These are phyloP conservation scores for Lablab purpureus DNA, from an alignment of 306 rosid species.

Conservation along the genomic window DNA sequence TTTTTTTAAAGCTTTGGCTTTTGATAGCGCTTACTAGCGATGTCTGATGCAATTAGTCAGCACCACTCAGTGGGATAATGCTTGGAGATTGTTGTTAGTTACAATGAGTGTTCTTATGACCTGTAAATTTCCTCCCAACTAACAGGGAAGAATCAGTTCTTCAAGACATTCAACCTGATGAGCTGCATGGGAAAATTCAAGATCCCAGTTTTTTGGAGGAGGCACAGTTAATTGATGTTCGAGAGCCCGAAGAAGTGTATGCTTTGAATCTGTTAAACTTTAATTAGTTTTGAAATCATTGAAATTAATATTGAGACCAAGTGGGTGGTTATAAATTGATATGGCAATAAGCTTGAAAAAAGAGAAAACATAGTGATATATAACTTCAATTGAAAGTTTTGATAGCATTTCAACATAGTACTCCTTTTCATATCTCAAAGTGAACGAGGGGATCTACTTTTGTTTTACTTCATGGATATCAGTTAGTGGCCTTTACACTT, in stretches of 20 bases:
- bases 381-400: constrained; percentile 6
- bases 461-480: constrained; percentile 23
- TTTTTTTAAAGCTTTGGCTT: constrained; percentile 1
- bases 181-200: constrained; percentile 72
- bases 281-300: constrained; percentile 28
- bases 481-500: constrained; percentile 22
- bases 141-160: constrained; percentile 78
- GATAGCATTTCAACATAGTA: constrained; percentile 27
- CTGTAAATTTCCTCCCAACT: constrained; percentile 39
- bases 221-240: constrained; percentile 89
- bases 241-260: constrained; percentile 97
- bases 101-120: constrained; percentile 35
- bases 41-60: background rate
- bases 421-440: constrained; percentile 18
- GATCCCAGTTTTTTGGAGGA: constrained; percentile 76
- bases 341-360: constrained; percentile 26
- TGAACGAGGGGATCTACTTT: constrained; percentile 22
- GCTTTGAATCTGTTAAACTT: constrained; percentile 40
- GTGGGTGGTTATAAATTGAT: constrained; percentile 20
- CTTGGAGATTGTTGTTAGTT: constrained; percentile 26
- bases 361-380: background rate
- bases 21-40: background rate
- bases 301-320: constrained; percentile 12
- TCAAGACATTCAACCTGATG: constrained; percentile 78
- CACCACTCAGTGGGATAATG: background rate